phyloP scores from a whole-genome alignment of 257 asterid species.

The Anisodus tanguticus region DNA sequence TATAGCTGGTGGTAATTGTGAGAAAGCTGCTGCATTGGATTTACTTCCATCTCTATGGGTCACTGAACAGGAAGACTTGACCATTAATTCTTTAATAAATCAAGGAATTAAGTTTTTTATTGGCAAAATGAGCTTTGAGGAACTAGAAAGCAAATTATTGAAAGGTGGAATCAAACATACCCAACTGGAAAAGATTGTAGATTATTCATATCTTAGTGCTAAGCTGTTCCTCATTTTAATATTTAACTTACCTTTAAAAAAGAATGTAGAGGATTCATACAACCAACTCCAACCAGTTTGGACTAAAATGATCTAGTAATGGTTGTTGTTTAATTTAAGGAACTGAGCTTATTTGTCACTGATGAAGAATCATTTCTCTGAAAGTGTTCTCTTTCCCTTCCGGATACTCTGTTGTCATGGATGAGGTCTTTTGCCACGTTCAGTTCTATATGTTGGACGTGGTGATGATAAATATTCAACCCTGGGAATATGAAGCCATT shows the following conservation, averaged over 20 bases:
- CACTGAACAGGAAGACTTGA: background rate
- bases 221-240: background rate
- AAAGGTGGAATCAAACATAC: conserved; percentile 9
- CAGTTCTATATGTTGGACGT: background rate
- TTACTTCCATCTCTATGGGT: background rate
- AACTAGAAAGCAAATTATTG: background rate
- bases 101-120: background rate
- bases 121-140: background rate
- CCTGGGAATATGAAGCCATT: background rate
- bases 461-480: background rate
- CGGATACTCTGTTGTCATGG: background rate
- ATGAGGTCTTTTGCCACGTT: background rate
- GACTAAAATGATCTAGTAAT: background rate
- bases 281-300: conserved; percentile 3
- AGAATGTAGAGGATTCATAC: background rate
- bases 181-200: background rate
- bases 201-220: background rate
- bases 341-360: background rate
- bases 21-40: conserved; percentile 7
- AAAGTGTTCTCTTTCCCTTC: background rate
- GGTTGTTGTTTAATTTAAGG: background rate
- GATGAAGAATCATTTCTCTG: background rate
- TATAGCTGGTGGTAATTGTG: conserved; percentile 7
- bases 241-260: background rate
- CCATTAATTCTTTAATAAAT: background rate